phyloP scores from a whole-genome alignment of 768 basidiomycete genomes.

The Paxillus involutus region DNA sequence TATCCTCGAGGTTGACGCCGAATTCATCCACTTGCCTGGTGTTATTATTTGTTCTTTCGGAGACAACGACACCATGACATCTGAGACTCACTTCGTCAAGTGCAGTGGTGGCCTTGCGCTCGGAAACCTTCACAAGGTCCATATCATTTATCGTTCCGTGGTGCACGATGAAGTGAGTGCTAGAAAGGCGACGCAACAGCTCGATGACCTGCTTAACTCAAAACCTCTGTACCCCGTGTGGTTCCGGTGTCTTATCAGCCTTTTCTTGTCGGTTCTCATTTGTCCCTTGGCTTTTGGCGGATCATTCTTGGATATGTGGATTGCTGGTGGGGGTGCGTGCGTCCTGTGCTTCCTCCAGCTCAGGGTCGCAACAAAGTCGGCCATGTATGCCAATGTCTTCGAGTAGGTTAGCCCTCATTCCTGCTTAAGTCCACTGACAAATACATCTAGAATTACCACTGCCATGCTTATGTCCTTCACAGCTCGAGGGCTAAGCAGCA shows the following conservation, averaged over 20 bases:
- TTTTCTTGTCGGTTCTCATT: constrained; percentile 72
- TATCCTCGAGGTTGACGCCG: constrained; percentile 88
- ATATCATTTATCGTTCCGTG: constrained; percentile 81
- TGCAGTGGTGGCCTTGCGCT: constrained; percentile 75
- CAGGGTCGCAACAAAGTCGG: constrained; percentile 69
- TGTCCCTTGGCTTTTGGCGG: constrained; percentile 86
- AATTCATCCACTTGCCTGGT: constrained; percentile 83
- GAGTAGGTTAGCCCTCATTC: constrained; percentile 50
- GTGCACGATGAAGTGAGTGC: constrained; percentile 93
- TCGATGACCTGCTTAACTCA: constrained; percentile 62
- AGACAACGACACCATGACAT: constrained; percentile 85
- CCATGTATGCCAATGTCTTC: constrained; percentile 87
- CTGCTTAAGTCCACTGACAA: constrained; percentile 6
- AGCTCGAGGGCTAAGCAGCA: constrained; percentile 81
- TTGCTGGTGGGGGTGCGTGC: constrained; percentile 70
- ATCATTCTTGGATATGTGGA: constrained; percentile 82
- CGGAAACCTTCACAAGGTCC: constrained; percentile 82
- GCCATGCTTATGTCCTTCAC: constrained; percentile 79
- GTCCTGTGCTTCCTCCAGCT: constrained; percentile 72
- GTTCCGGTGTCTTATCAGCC: constrained; percentile 67
- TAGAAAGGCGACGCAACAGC: constrained; percentile 62
- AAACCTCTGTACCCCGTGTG: constrained; percentile 62
- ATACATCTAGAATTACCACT: constrained; percentile 65
- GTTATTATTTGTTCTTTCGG: constrained; percentile 88
- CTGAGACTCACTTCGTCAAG: constrained; percentile 88